Evolutionary conservation across 257 asterid species (phyloP).

Genomic region (Linaria vulgaris): DNA sequence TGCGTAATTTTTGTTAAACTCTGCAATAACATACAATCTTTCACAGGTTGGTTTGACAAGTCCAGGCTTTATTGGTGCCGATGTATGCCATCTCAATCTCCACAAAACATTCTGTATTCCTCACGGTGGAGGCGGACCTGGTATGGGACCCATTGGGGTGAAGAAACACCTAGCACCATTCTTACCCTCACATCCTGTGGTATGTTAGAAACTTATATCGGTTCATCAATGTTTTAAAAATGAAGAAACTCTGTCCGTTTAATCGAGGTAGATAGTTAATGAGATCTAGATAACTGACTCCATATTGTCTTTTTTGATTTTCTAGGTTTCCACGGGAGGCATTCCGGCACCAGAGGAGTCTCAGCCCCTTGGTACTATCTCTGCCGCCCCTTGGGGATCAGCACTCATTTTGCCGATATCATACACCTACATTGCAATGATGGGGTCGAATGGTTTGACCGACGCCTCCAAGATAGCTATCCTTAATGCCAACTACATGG

Average conservation of each 20-base stretch:
- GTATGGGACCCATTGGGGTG: slow-evolving; percentile 99
- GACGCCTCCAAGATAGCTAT: slow-evolving; percentile 96
- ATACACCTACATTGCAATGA: slow-evolving; percentile 93
- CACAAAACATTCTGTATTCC: slow-evolving; percentile 98
- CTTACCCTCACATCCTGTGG: slow-evolving; percentile 97
- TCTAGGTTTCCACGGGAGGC: slow-evolving; percentile 88
- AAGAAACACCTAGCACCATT: slow-evolving; percentile 92
- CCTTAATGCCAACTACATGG: slow-evolving; percentile 94
- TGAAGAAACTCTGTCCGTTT: neutral
- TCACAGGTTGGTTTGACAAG: slow-evolving; percentile 92
- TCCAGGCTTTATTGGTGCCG: slow-evolving; percentile 97
- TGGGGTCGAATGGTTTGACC: slow-evolving; percentile 91
- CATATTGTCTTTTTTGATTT: slow-evolving; percentile 11
- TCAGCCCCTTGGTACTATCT: slow-evolving; percentile 86
- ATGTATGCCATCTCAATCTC: slow-evolving; percentile 98
- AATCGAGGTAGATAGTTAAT: no score
- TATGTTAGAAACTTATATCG: slow-evolving; percentile 33
- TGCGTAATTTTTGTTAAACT: no score
- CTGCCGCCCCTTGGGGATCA: slow-evolving; percentile 99
- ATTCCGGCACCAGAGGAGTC: slow-evolving; percentile 74
- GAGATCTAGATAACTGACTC: no score
- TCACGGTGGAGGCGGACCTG: slow-evolving; percentile 99
- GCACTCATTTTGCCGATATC: slow-evolving; percentile 97
- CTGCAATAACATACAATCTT: no score
- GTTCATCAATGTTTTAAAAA: neutral